These are phyloP conservation scores for Leccinum griseonigrum DNA, from an alignment of 1,284 basidiomycete genomes.

Conservation along the genomic window DNA sequence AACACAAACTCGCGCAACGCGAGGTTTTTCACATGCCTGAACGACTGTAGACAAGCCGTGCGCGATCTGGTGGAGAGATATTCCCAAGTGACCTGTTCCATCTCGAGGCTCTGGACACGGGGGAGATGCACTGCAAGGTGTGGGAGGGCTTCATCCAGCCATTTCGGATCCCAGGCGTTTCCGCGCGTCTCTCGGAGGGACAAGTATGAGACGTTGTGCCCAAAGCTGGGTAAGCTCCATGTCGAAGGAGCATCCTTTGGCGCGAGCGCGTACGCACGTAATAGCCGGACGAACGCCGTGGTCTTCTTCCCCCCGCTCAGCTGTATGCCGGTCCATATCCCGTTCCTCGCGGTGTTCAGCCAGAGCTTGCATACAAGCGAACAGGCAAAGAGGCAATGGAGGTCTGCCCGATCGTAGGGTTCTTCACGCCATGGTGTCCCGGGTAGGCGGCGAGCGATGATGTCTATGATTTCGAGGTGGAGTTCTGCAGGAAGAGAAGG, in stretches of 20 bases:
- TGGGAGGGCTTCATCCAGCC: slow-evolving; percentile 32
- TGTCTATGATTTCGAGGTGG: slow-evolving; percentile 32
- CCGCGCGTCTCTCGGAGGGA: slow-evolving; percentile 33
- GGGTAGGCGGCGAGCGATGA: slow-evolving; percentile 17
- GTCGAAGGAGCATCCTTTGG: background rate
- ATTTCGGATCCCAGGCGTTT: slow-evolving; percentile 33
- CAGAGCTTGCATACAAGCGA: slow-evolving; percentile 35
- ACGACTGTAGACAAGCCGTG: slow-evolving; percentile 24
- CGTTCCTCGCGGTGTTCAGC: slow-evolving; percentile 29
- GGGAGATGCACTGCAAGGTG: slow-evolving; percentile 19
- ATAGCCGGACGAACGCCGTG: slow-evolving; percentile 18
- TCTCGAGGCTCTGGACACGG: slow-evolving; percentile 23
- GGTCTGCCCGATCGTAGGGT: slow-evolving; percentile 22
- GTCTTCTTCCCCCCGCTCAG: slow-evolving; percentile 19
- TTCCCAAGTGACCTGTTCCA: slow-evolving; percentile 34
- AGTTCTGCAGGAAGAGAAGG: slow-evolving; percentile 29
- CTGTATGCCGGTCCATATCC: slow-evolving; percentile 30
- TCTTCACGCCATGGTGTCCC: slow-evolving; percentile 9
- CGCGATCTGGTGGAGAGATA: slow-evolving; percentile 31
- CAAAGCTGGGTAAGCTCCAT: slow-evolving; percentile 24
- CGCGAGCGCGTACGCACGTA: slow-evolving; percentile 16
- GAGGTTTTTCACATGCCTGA: slow-evolving; percentile 23
- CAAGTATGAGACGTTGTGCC: slow-evolving; percentile 22
- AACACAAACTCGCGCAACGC: slow-evolving; percentile 28
- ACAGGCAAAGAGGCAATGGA: slow-evolving; percentile 29